Conservation (phyloP, 805 yeast species). For the Candida insectorum region DNA sequence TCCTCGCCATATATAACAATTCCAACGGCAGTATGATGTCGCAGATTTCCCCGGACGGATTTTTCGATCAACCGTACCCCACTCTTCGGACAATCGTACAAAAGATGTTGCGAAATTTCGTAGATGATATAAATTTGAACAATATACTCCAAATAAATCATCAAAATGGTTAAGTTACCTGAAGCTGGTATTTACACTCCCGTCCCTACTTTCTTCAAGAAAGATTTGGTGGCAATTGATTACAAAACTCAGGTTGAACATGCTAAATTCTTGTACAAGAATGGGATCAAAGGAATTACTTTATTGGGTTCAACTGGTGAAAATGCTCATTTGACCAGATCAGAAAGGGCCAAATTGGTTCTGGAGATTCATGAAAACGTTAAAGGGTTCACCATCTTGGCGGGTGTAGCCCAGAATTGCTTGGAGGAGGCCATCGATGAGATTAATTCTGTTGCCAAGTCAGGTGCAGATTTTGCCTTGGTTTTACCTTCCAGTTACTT, state of each 20-base stretch:
- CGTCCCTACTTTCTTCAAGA: conserved; percentile 51
- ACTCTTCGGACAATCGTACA: no score
- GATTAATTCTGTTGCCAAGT: conserved; percentile 27
- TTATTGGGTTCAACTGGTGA: conserved; percentile 57
- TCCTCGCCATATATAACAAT: neutral
- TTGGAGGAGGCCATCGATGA: conserved; percentile 44
- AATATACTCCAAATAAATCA: no score
- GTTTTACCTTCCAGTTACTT: conserved; percentile 48
- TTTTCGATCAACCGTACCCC: no score
- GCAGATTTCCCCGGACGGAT: no score
- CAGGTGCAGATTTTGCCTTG: conserved; percentile 39
- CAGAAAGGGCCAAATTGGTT: conserved; percentile 39
- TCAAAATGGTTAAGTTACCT: conserved; percentile 1
- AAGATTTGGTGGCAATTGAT: conserved; percentile 39
- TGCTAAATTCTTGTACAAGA: conserved; percentile 37
- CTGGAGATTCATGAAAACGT: conserved; percentile 31
- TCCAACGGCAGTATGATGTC: no score
- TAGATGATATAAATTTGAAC: no score
- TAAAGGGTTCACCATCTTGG: conserved; percentile 40
- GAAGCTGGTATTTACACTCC: conserved; percentile 48
- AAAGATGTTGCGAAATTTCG: no score
- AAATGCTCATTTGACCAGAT: conserved; percentile 45
- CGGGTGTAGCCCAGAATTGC: conserved; percentile 48
- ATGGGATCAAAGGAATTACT: conserved; percentile 48
- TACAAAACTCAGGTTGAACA: conserved; percentile 43